Conservation (phyloP, 2,329 filamentous ascomycete genomes). For the Pseudogymnoascus sp. region DNA sequence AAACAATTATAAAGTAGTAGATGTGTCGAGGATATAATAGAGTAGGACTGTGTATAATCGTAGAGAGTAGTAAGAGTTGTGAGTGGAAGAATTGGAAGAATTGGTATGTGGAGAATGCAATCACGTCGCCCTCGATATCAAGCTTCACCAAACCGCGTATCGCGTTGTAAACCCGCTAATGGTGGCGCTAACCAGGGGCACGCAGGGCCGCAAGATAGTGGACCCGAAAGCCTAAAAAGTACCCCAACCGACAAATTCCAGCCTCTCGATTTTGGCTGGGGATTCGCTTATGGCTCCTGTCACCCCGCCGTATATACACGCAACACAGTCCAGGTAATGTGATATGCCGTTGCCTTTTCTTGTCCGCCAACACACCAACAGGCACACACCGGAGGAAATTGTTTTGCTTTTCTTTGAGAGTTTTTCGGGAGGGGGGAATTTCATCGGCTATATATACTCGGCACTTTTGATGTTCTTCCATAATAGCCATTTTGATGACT, state of each 20-base stretch:
- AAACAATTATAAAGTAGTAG: not conserved
- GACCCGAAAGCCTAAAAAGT: constrained; percentile 5
- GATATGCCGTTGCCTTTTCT: not conserved
- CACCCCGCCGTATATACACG: not conserved
- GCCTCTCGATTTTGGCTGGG: not conserved
- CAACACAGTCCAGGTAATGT: not conserved
- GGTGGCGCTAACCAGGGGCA: not conserved
- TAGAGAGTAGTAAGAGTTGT: not conserved
- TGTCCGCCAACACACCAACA: not conserved
- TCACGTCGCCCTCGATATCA: constrained; percentile 2
- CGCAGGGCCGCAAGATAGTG: constrained; percentile 4
- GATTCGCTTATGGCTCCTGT: not conserved
- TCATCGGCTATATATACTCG: constrained; percentile 2
- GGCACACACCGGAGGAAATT: not conserved
- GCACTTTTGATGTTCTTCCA: not conserved
- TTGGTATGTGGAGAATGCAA: not conserved
- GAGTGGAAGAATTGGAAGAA: constrained; percentile 1
- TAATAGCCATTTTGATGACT: not conserved
- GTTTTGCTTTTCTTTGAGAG: not conserved
- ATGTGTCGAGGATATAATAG: constrained; percentile 1
- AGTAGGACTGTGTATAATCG: not conserved
- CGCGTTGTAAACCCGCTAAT: constrained; percentile 7
- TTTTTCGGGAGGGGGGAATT: not conserved
- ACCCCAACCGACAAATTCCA: not conserved
- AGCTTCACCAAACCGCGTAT: constrained; percentile 6